Evolutionary conservation across 1,284 basidiomycete species (phyloP).

Genomic region (Macrocystidia cucumis): DNA sequence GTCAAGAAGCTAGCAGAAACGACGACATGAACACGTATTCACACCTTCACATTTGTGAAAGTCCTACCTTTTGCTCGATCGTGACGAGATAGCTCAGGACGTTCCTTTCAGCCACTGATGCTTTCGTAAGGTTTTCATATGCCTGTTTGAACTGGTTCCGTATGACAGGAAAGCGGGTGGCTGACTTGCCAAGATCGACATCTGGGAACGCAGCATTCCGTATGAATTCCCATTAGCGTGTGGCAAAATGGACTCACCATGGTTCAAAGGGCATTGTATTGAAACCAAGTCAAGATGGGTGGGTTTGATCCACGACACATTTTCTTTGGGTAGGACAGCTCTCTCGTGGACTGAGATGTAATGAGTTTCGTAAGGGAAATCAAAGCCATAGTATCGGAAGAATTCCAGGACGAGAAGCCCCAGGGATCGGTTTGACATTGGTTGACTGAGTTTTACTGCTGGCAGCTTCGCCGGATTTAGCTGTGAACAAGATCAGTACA

Average conservation of each 20-base stretch:
- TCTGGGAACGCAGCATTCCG: slow-evolving; percentile 17
- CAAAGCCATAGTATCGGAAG: slow-evolving; percentile 35
- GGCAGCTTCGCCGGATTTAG: slow-evolving; percentile 31
- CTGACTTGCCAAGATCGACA: slow-evolving; percentile 30
- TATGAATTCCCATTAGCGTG: background rate
- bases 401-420: slow-evolving; percentile 38
- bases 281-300: slow-evolving; percentile 21
- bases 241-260: slow-evolving; percentile 16
- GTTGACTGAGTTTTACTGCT: slow-evolving; percentile 24
- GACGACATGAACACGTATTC: background rate
- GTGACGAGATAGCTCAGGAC: slow-evolving; percentile 18
- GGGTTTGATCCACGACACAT: slow-evolving; percentile 24
- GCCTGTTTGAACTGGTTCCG: slow-evolving; percentile 27
- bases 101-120: slow-evolving; percentile 11
- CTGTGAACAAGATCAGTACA: slow-evolving; percentile 15
- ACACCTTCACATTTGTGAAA: background rate
- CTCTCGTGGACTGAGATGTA: slow-evolving; percentile 33
- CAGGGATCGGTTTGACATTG: slow-evolving; percentile 30
- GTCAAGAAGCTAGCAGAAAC: slow-evolving; percentile 5
- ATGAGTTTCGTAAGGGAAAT: slow-evolving; percentile 31
- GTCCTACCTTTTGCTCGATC: slow-evolving; percentile 15
- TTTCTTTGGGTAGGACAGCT: slow-evolving; percentile 26
- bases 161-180: slow-evolving; percentile 24
- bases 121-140: slow-evolving; percentile 14
- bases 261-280: slow-evolving; percentile 35